Evolutionary conservation across 108 stramenopile genomes (phyloP).

Genomic region (Cyclotella atomus): DNA sequence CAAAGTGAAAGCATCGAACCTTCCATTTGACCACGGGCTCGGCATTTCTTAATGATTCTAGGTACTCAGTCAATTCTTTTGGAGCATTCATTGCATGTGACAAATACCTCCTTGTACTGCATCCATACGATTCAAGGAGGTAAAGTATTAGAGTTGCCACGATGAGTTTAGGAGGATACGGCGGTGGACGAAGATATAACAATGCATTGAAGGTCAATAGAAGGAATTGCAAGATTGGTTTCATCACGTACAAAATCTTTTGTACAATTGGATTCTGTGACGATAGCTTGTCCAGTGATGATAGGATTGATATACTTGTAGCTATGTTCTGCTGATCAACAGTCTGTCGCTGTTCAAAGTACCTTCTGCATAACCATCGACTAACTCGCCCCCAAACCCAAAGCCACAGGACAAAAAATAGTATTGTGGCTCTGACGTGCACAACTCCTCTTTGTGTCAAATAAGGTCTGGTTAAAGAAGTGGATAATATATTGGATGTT

Average conservation of each 20-base stretch:
- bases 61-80: constrained; percentile 60
- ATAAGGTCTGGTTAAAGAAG: constrained; percentile 46
- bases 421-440: constrained; percentile 49
- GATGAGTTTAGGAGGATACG: constrained; percentile 44
- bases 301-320: constrained; percentile 2
- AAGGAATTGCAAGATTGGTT: constrained; percentile 35
- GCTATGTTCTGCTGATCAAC: neutral
- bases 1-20: constrained; percentile 84
- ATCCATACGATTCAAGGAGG: constrained; percentile 74
- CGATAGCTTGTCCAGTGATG: neutral
- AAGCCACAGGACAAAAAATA: constrained; percentile 36
- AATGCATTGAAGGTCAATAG: constrained; percentile 32
- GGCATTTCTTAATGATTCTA: constrained; percentile 60
- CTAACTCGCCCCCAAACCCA: constrained; percentile 50
- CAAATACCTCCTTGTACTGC: constrained; percentile 74
- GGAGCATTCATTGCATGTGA: constrained; percentile 70
- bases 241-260: constrained; percentile 11
- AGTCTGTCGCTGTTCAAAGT: constrained; percentile 27
- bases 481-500: constrained; percentile 34
- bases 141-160: constrained; percentile 56
- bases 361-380: constrained; percentile 10
- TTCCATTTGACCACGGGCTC: constrained; percentile 78
- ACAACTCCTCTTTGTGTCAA: constrained; percentile 39
- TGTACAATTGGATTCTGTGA: constrained; percentile 14
- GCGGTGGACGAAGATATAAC: constrained; percentile 46